Evolutionary conservation across 2,329 filamentous ascomycete genomes (phyloP).

Genomic region (Fusarium torulosum): DNA sequence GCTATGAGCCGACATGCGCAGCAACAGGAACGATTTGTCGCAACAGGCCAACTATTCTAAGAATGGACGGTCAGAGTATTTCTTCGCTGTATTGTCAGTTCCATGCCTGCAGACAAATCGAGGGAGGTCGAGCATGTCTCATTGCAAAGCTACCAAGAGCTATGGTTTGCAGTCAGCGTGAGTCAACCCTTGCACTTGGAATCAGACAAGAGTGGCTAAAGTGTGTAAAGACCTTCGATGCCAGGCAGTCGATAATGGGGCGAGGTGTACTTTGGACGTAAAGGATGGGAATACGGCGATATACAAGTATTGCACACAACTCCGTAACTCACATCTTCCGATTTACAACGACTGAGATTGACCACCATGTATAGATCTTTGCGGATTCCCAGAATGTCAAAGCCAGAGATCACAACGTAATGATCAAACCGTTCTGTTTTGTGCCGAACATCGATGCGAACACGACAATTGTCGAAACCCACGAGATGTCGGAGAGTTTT

Average conservation of each 20-base stretch:
- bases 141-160: constrained; percentile 42
- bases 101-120: constrained; percentile 46
- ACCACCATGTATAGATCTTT: constrained; percentile 46
- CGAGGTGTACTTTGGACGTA: constrained; percentile 39
- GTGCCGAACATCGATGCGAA: constrained; percentile 49
- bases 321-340: constrained; percentile 35
- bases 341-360: not conserved
- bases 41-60: constrained; percentile 33
- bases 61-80: constrained; percentile 29
- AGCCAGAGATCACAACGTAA: constrained; percentile 36
- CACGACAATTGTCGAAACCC: constrained; percentile 38
- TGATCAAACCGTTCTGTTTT: constrained; percentile 44
- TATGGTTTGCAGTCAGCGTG: constrained; percentile 45
- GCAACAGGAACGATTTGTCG: constrained; percentile 42
- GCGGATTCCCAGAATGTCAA: constrained; percentile 42
- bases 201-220: constrained; percentile 12
- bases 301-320: constrained; percentile 44
- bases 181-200: constrained; percentile 14
- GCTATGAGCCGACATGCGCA: constrained; percentile 30
- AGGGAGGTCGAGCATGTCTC: constrained; percentile 39
- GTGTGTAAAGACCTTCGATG: constrained; percentile 40
- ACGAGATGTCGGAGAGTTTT: constrained; percentile 39
- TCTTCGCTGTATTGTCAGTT: constrained; percentile 43
- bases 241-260: constrained; percentile 43
- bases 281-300: constrained; percentile 33